These are phyloP conservation scores for Dianthus caryophyllus DNA, from an alignment of 148 eudicot genomes.

Conservation along the genomic window DNA sequence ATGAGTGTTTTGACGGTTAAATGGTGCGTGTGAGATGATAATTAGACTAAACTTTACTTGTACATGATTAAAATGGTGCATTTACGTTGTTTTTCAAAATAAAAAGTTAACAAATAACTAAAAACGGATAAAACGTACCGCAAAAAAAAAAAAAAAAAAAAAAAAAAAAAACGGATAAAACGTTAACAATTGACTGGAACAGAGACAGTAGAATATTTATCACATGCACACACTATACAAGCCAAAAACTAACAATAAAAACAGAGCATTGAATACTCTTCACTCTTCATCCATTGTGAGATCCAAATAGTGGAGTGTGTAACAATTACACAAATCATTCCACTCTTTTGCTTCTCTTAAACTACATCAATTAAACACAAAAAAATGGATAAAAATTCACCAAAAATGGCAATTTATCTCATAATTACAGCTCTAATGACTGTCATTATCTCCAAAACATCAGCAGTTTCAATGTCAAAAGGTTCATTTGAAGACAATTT, in stretches of 20 bases:
- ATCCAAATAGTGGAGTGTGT: constrained; percentile 4
- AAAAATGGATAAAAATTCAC: constrained; percentile 20
- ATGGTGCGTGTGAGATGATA: no score
- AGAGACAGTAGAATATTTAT: no score
- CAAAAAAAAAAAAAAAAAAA: no score
- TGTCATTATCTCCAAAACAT: constrained; percentile 22
- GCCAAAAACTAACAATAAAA: constrained; percentile 16
- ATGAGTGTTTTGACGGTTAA: no score
- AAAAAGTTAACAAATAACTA: no score
- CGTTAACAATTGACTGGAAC: no score
- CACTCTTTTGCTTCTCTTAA: constrained; percentile 7
- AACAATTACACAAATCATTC: constrained; percentile 7
- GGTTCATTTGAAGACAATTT: constrained; percentile 53
- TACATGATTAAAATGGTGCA: no score
- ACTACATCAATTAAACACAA: background rate
- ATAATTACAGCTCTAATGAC: constrained; percentile 28
- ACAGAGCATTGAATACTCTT: constrained; percentile 27
- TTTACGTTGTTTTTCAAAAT: no score
- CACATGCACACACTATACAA: constrained; percentile 13
- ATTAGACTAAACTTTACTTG: no score
- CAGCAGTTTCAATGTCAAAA: constrained; percentile 41
- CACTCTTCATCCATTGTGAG: background rate
- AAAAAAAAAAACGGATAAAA: no score
- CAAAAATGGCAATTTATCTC: constrained; percentile 28
- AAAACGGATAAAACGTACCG: no score